Evolutionary conservation across 2,329 filamentous ascomycete genomes (phyloP), one percentile per base, ranked within the genome.

Genomic region (Cladosporium phlei): DNA sequence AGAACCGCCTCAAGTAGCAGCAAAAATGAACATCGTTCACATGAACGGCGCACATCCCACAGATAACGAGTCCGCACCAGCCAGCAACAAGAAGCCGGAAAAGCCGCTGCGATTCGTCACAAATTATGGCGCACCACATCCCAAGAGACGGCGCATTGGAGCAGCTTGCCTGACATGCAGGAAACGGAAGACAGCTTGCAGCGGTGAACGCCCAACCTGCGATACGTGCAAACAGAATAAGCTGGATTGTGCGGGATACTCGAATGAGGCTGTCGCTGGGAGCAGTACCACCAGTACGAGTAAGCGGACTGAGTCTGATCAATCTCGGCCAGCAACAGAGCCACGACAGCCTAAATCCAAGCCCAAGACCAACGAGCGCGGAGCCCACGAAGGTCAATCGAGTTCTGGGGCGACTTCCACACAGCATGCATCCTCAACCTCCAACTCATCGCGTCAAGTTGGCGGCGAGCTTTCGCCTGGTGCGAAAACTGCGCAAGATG

Each of bases 81-180:
- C 24, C 19, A 21, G 17, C 17, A 16, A 16, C 14, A 45, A 45
- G 42, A 45, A 37, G 17, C 42, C 32, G 22, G 42, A 25, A 10
- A 48, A 48, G 19, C 46, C 46, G 24, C 43, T 67, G 34, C 83
- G 86, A 57, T 91, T 90, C 65, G 86, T 91, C 57, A 86, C 88
- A 54, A 88, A 83, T 59, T 85, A 89, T 68, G 86, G 86, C 52
- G 84, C 87, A 55, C 86, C 86, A 38, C 85, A 86, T 52, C 83
- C 84, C 20, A 91, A 90, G 68, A 76, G 86, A 58, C 78, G 86
- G 62, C 77, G 86, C 58, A 86, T 91, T 60, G 88, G 83, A 68
- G 83, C 86, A 59, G 86, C 86, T 9, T 75, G 72, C 48, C 49
- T 74, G 55, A 73, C 71, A 16, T 75, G 72, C 53, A 63, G 72